Percentiles rank a stretch among this genome's conserved stretches.
phyloP scores from a whole-genome alignment of 345 rosid genomes.

The Brassica incana region DNA sequence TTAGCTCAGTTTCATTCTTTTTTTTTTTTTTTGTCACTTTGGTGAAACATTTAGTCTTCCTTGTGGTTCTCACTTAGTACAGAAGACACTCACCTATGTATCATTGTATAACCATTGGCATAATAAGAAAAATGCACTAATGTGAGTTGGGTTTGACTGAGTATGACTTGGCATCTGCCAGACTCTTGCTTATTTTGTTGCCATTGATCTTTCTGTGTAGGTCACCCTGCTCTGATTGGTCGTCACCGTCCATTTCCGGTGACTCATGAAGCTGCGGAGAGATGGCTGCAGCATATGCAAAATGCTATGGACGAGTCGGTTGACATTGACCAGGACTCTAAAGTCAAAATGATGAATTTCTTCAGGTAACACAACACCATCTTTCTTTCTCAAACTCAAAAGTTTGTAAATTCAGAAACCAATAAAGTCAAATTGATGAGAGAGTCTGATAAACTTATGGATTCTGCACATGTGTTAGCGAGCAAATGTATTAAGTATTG shows the following conservation, averaged over 20 bases:
- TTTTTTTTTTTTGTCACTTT: background rate
- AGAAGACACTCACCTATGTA: background rate
- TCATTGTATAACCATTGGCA: background rate
- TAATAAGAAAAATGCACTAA: background rate
- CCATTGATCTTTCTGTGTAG: constrained; percentile 42
- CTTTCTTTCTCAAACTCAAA: background rate
- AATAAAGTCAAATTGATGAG: background rate
- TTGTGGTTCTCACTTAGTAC: background rate
- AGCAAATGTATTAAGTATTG: background rate
- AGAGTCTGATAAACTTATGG: background rate
- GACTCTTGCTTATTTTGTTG: constrained; percentile 5
- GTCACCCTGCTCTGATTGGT: constrained; percentile 84
- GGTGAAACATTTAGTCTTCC: background rate
- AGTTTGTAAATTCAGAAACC: background rate
- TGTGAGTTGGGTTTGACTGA: constrained; percentile 13
- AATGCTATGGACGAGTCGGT: constrained; percentile 61
- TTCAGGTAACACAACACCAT: constrained; percentile 52
- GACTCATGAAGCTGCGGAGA: constrained; percentile 76
- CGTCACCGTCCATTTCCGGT: constrained; percentile 92
- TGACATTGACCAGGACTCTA: constrained; percentile 61
- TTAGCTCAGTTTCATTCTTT: constrained; percentile 3
- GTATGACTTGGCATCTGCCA: constrained; percentile 17
- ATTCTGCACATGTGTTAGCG: background rate
- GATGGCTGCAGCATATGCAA: constrained; percentile 90
- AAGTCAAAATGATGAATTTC: constrained; percentile 75